Conservation (phyloP, 441 rosid genomes). For the Breynia disticha region DNA sequence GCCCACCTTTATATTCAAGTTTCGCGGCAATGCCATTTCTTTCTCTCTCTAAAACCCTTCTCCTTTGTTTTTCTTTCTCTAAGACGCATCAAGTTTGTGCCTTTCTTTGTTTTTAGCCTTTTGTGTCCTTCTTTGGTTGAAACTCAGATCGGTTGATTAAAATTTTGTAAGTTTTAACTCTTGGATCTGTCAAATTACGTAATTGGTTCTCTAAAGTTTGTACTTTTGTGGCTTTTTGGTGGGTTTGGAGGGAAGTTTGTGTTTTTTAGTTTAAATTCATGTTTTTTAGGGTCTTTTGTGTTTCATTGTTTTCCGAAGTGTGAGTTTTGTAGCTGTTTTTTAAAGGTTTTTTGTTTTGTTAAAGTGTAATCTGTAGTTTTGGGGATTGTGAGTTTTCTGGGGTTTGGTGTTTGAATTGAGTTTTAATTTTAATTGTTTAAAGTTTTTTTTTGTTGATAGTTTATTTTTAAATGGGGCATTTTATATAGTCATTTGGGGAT, state of each 20-base stretch:
- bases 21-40: slow-evolving; percentile 81
- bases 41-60: slow-evolving; percentile 17
- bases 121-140: slow-evolving; percentile 17
- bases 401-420: not conserved
- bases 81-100: slow-evolving; percentile 4
- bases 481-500: not conserved
- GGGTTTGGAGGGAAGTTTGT: not conserved
- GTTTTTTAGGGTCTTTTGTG: not conserved
- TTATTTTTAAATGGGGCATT: not conserved
- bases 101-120: slow-evolving; percentile 14
- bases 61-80: slow-evolving; percentile 12
- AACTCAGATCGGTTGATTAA: slow-evolving; percentile 16
- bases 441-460: not conserved
- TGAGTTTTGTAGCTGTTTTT: not conserved
- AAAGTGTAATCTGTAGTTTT: not conserved
- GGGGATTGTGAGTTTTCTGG: not conserved
- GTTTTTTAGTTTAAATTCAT: too few relatives aligned
- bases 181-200: slow-evolving; percentile 27
- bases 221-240: not conserved
- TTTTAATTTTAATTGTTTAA: too few relatives aligned
- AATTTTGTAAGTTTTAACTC: slow-evolving; percentile 29
- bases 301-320: not conserved
- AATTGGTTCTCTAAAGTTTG: slow-evolving; percentile 36
- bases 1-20: slow-evolving; percentile 68
- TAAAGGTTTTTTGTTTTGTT: not conserved